Base-by-base conservation (phyloP, 2,329 filamentous ascomycete species). In the Lachnellula cervina region DNA sequence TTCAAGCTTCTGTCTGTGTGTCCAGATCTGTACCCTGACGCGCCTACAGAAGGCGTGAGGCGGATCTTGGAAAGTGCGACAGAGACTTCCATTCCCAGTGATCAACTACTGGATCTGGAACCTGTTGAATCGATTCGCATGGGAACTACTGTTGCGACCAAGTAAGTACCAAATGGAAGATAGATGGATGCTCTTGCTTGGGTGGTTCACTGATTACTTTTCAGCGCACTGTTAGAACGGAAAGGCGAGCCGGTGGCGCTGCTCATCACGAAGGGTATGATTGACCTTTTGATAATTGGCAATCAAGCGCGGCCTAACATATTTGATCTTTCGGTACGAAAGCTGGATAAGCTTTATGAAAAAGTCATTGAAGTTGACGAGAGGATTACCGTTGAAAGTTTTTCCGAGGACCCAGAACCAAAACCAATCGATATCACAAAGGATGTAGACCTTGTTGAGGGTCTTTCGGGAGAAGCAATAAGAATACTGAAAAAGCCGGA, bases 101-200 rank as follows among this genome's bases (percentile, higher is more conserved):
- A 48, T 23, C 37, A 44, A n/a, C 37, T 46, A 19, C 42, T 58
- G n/a, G 44, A 53, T 28, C 11, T 49, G 23, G 17, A n/a, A 13
- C 19, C 32, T 42, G 38, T 57, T 19, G 84, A 84, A 5, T 83
- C 83, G 13, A 48, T 89, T 65, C 80, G 87, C 7, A 89, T 90
- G 80, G 87, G 87, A n/a, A 90, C 87, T 1, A 90, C 87, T 0
- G 84, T 90, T 5, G 87, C 87, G 1, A 90, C 87, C 0, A 90
- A 90, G 70, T 85, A n/a, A 23, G 16, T 38, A 6, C 86, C 0
- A 23, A 17, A 50, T 35, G 6, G 16, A 6, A 40, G 17, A 16
- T 5, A 8, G n/a, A 13, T 6, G 14, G 5, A 17, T n/a, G 16
- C 17, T 40, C 14, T 40, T 40, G 37, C 34, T 40, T 49, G 17